Evolutionary conservation across 441 rosid species (phyloP), one percentile per base, ranked within the genome.

Genomic region (Pelargonium fulgidum): DNA sequence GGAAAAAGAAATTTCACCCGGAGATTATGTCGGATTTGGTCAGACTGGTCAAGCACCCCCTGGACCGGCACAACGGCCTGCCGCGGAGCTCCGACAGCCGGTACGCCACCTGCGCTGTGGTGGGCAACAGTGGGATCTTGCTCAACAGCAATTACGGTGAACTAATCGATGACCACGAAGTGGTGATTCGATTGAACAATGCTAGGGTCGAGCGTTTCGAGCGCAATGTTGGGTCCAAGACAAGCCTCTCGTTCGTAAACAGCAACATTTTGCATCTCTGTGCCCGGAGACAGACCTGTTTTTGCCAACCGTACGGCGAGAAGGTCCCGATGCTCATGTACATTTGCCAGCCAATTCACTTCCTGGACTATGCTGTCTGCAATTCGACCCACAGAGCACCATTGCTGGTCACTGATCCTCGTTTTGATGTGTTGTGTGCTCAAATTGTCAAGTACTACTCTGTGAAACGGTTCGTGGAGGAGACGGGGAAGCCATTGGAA

Each of bases 91-190:
- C 85, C 16, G 85, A 81, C 74, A 14, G 58, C 62, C 78, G 79
- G 70, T 90, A 87, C 56, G 70, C 69, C 10, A 86, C 98, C 66
- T 93, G 98, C 78, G 97, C 98, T 4, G 92, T 90, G 1, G 96
- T 89, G 54, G 98, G 98, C 12, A 93, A 93, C 24, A 90, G 98
- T 68, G 98, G 98, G 33, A 87, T 90, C 63, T 74, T 93, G 82
- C 70, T 93, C 64, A 79, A 77, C 45, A 77, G 65, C 36, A 79
- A 85, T 29, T 70, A 79, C 26, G 98, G 97, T 11, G 69, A 65
- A 68, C 33, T 85, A 74, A 89, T 93, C 54, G 97, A 93, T 72
- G 73, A 83, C 33, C 96, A 93, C 68, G 96, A 93, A 81, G 68
- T 81, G 13, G 98, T 93, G 19, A 85, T 90, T 56, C 74, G 98